Conservation (phyloP, 225 moss, liverwort and hornwort species). For the Bryoerythrophyllum caledonicum region DNA sequence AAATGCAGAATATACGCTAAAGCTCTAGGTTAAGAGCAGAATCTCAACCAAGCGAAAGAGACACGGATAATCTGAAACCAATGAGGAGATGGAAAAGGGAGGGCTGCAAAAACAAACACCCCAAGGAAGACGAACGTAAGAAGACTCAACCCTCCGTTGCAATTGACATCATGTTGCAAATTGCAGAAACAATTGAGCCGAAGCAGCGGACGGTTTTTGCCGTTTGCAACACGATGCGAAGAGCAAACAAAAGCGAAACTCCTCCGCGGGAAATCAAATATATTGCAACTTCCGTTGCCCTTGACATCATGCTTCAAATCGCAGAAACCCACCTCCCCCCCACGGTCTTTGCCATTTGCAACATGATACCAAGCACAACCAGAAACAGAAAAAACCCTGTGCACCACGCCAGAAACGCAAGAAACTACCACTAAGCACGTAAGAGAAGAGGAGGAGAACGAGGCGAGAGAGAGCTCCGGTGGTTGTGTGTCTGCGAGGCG, state of each 20-base stretch:
- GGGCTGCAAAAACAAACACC: too few relatives aligned
- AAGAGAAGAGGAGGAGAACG: too few relatives aligned
- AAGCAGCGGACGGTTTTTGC: constrained; percentile 1
- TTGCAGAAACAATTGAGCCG: constrained; percentile 6
- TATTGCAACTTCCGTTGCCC: constrained; percentile 15
- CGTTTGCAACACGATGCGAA: constrained; percentile 4
- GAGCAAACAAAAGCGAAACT: neutral
- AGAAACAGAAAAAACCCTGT: constrained; percentile 15
- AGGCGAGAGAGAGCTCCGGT: too few relatives aligned
- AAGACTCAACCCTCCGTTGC: constrained; percentile 5
- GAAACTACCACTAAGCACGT: too few relatives aligned
- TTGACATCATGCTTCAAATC: constrained; percentile 31
- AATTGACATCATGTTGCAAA: constrained; percentile 27
- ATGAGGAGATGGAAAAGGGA: too few relatives aligned
- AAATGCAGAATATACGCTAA: too few relatives aligned
- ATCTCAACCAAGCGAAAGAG: too few relatives aligned
- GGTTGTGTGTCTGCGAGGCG: neutral
- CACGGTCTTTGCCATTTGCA: constrained; percentile 14
- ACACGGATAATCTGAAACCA: too few relatives aligned
- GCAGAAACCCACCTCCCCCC: constrained; percentile 2
- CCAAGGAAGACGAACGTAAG: too few relatives aligned
- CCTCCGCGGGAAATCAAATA: neutral
- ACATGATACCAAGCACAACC: constrained; percentile 28
- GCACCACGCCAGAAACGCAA: too few relatives aligned
- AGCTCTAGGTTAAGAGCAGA: too few relatives aligned